Evolutionary conservation across 2,329 filamentous ascomycete genomes (phyloP).

Genomic region (Pseudogymnoascus sp.): DNA sequence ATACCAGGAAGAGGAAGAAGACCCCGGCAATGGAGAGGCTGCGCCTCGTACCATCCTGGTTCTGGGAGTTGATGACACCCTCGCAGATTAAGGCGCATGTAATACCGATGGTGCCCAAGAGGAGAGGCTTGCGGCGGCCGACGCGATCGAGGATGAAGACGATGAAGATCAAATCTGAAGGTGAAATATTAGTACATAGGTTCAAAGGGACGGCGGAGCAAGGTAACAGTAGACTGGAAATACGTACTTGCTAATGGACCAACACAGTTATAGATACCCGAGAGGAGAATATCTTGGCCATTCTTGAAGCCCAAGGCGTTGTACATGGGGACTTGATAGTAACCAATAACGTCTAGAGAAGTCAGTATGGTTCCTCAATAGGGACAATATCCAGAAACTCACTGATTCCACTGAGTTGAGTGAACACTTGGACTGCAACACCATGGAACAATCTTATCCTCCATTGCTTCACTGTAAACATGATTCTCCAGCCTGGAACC

Average conservation of each 20-base stretch:
- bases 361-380: not conserved
- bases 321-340: conserved; percentile 55
- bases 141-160: conserved; percentile 46
- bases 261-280: conserved; percentile 52
- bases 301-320: conserved; percentile 48
- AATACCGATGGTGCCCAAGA: conserved; percentile 46
- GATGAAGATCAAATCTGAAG: conserved; percentile 49
- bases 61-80: conserved; percentile 46
- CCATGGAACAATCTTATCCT: conserved; percentile 55
- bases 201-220: not conserved
- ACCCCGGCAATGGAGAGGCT: conserved; percentile 51
- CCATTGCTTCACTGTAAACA: conserved; percentile 51
- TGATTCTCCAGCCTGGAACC: conserved; percentile 43
- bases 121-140: conserved; percentile 42
- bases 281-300: conserved; percentile 43
- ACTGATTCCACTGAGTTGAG: conserved; percentile 54
- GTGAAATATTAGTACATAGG: not conserved
- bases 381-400: conserved; percentile 13
- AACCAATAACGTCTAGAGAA: conserved; percentile 47
- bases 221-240: conserved; percentile 25
- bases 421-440: conserved; percentile 54
- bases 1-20: conserved; percentile 57
- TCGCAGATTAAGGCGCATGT: conserved; percentile 51
- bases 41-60: conserved; percentile 33
- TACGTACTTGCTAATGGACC: conserved; percentile 37